A percentile compares a stretch with the other conserved stretches of the same genome.
These are phyloP conservation scores for Umbelopsis sp. DNA, from an alignment of 192 early-diverging fungal genomes.

Conservation along the genomic window DNA sequence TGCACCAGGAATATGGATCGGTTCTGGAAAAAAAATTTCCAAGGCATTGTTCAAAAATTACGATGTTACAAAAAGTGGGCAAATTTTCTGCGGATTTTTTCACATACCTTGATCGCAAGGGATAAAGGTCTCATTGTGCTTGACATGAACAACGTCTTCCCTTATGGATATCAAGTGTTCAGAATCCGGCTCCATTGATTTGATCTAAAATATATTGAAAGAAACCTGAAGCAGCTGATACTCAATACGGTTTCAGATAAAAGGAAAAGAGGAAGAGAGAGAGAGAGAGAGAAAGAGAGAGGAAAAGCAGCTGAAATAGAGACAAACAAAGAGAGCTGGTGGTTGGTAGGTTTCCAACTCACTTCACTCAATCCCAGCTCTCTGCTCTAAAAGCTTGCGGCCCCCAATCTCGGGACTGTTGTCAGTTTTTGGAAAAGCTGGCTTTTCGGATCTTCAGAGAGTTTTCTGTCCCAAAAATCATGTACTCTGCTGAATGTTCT, in stretches of 20 bases:
- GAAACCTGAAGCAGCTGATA: background rate
- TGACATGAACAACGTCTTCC: background rate
- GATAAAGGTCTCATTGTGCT: background rate
- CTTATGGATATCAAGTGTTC: background rate
- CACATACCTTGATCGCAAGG: slow-evolving; percentile 8
- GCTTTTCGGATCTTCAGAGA: background rate
- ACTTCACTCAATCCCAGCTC: no score
- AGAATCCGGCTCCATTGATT: background rate
- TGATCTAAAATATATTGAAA: background rate
- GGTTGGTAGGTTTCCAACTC: no score
- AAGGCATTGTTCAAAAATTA: background rate
- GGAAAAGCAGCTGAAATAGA: background rate
- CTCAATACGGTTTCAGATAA: background rate
- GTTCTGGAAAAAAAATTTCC: background rate
- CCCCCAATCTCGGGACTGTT: slow-evolving; percentile 5
- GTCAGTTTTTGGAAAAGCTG: background rate
- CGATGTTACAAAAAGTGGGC: slow-evolving; percentile 1
- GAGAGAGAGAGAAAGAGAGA: slow-evolving; percentile 1
- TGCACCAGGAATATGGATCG: slow-evolving; percentile 9
- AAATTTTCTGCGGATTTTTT: background rate
- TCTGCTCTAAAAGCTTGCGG: background rate
- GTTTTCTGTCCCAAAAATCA: background rate
- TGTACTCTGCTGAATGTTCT: no score
- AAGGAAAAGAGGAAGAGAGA: background rate
- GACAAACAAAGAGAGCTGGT: no score